Percentiles rank a stretch among this genome's conserved stretches.
Evolutionary conservation across 2,329 filamentous ascomycete genomes (phyloP).

Genomic region (Escovopsis sp.): DNA sequence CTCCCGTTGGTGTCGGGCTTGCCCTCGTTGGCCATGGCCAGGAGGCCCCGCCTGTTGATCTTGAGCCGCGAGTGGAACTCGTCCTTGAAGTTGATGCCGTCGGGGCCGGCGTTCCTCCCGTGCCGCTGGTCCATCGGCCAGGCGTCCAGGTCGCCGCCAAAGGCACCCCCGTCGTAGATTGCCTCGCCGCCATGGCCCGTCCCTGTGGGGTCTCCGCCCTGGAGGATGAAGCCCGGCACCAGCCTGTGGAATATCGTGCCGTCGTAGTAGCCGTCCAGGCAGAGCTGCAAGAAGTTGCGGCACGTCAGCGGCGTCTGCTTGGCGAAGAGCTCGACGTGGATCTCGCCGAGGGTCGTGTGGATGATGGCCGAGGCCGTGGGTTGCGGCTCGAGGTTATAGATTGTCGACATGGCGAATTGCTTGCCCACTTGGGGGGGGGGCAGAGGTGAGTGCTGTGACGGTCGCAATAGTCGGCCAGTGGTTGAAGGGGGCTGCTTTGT

Average conservation of each 20-base stretch:
- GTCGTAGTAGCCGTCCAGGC: slow-evolving; percentile 89
- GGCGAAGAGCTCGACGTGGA: slow-evolving; percentile 86
- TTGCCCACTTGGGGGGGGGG: too few relatives aligned
- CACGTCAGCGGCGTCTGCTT: slow-evolving; percentile 84
- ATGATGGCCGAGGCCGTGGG: slow-evolving; percentile 85
- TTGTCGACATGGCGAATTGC: slow-evolving; percentile 52
- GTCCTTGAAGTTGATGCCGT: slow-evolving; percentile 54
- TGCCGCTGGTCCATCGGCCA: slow-evolving; percentile 52
- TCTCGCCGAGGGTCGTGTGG: slow-evolving; percentile 77
- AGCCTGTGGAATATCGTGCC: slow-evolving; percentile 89
- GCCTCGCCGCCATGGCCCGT: slow-evolving; percentile 85
- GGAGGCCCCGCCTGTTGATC: slow-evolving; percentile 76
- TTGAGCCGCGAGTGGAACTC: slow-evolving; percentile 87
- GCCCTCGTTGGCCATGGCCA: slow-evolving; percentile 94
- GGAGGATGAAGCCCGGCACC: slow-evolving; percentile 80
- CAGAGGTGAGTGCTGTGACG: too few relatives aligned
- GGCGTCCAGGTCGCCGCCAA: slow-evolving; percentile 57
- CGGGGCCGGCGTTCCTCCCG: slow-evolving; percentile 45
- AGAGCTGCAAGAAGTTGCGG: slow-evolving; percentile 91
- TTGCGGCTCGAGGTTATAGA: slow-evolving; percentile 90
- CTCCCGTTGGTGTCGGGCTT: slow-evolving; percentile 69
- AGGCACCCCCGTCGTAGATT: slow-evolving; percentile 75
- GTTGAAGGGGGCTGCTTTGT: neutral
- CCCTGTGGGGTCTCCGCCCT: slow-evolving; percentile 88
- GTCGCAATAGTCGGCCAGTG: too few relatives aligned